Evolutionary conservation across 2,329 filamentous ascomycete genomes (phyloP).

Genomic region (Ascochyta fabae): DNA sequence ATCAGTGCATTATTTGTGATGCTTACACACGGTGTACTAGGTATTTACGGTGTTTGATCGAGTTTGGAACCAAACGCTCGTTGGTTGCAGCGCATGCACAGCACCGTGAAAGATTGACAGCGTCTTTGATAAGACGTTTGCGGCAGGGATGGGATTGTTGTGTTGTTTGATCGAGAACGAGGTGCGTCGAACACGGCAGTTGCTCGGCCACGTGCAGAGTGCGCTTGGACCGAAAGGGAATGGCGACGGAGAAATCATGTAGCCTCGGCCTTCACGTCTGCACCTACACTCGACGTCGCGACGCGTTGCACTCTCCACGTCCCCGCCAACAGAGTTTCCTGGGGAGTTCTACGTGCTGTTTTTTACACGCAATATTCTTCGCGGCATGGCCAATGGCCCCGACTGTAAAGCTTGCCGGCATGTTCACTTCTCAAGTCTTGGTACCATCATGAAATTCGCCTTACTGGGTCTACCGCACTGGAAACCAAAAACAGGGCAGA

Average conservation of each 20-base stretch:
- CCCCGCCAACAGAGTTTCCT: not conserved
- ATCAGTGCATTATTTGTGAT: not conserved
- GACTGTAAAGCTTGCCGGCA: too few relatives aligned
- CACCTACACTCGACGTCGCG: not conserved
- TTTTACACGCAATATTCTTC: too few relatives aligned
- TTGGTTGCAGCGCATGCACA: not conserved
- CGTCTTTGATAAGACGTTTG: not conserved
- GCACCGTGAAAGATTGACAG: not conserved
- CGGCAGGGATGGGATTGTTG: not conserved
- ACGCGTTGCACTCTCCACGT: not conserved
- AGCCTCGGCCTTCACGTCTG: not conserved
- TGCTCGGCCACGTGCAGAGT: conserved; percentile 11
- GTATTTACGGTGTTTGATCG: not conserved
- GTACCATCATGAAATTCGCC: too few relatives aligned
- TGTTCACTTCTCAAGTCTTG: too few relatives aligned
- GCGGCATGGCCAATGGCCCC: too few relatives aligned
- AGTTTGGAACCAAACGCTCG: not conserved
- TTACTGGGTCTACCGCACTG: too few relatives aligned
- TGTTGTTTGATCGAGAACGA: conserved; percentile 3
- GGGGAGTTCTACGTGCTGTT: too few relatives aligned
- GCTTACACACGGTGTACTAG: conserved; percentile 2
- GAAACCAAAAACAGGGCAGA: too few relatives aligned
- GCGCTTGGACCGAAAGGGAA: not conserved
- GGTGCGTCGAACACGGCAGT: conserved; percentile 5
- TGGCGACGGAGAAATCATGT: not conserved